A percentile compares a stretch with the other conserved stretches of the same genome.
Evolutionary conservation across 495 filamentous ascomycete genomes (phyloP).

Genomic region (Podospora sp.): DNA sequence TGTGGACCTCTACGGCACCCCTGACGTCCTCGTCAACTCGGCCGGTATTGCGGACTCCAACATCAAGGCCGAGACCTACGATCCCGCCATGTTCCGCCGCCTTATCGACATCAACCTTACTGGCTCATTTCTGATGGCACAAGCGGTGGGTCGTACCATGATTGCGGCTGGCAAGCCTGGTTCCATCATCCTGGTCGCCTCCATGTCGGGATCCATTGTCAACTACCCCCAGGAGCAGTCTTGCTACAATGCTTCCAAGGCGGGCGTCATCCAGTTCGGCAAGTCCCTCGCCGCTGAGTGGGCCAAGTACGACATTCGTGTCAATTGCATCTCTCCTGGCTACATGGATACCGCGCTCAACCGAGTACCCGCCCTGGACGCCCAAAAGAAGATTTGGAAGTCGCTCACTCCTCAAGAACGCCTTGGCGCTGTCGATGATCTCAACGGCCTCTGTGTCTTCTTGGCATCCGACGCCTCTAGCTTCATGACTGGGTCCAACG

Average conservation of each 20-base stretch:
- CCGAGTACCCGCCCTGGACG: slow-evolving; percentile 70
- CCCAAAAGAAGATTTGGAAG: slow-evolving; percentile 80
- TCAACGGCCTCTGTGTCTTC: slow-evolving; percentile 78
- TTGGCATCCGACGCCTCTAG: slow-evolving; percentile 70
- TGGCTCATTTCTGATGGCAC: slow-evolving; percentile 69
- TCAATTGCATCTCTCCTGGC: slow-evolving; percentile 77
- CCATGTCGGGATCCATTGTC: slow-evolving; percentile 77
- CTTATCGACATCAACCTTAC: slow-evolving; percentile 78
- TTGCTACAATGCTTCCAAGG: slow-evolving; percentile 81
- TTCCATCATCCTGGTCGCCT: slow-evolving; percentile 71
- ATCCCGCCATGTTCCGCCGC: slow-evolving; percentile 68
- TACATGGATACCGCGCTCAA: slow-evolving; percentile 82
- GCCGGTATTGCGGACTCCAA: slow-evolving; percentile 79
- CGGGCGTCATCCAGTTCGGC: slow-evolving; percentile 73
- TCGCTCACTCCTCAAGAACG: slow-evolving; percentile 71
- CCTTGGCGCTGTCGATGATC: slow-evolving; percentile 72
- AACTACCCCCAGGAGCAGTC: slow-evolving; percentile 80
- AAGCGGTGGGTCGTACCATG: slow-evolving; percentile 66
- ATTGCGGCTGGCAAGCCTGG: slow-evolving; percentile 66
- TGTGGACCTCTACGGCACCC: slow-evolving; percentile 60
- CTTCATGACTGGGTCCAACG: slow-evolving; percentile 80
- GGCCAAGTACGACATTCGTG: slow-evolving; percentile 73
- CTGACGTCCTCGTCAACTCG: slow-evolving; percentile 78
- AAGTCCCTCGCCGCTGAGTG: slow-evolving; percentile 80
- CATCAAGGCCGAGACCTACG: slow-evolving; percentile 57